phyloP scores from a whole-genome alignment of 768 basidiomycete genomes.

The Leccinum obscurum region DNA sequence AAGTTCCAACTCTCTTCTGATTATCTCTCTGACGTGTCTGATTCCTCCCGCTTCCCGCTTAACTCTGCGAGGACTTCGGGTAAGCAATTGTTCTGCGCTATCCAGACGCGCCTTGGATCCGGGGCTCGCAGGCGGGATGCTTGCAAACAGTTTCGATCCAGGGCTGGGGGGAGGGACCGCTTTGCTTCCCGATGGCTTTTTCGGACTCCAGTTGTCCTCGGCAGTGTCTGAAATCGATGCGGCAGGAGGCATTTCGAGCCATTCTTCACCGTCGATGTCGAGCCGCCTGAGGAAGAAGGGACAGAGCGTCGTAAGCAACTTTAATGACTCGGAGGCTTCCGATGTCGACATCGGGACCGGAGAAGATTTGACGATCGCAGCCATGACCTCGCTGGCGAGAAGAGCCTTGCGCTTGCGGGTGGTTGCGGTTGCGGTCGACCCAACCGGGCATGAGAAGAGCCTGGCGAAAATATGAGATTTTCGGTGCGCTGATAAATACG shows the following conservation, averaged over 20 bases:
- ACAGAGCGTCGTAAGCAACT: constrained; percentile 64
- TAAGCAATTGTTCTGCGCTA: constrained; percentile 60
- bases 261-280: constrained; percentile 56
- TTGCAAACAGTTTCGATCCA: constrained; percentile 33
- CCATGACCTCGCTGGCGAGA: constrained; percentile 62
- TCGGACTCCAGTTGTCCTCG: constrained; percentile 35
- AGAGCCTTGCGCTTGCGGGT: constrained; percentile 71
- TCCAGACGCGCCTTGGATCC: constrained; percentile 51
- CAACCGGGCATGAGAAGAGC: constrained; percentile 69
- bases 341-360: constrained; percentile 76
- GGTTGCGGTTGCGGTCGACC: constrained; percentile 52
- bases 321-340: constrained; percentile 75
- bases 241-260: constrained; percentile 48
- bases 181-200: constrained; percentile 33
- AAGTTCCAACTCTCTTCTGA: constrained; percentile 74
- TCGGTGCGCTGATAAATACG: neutral
- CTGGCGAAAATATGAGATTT: constrained; percentile 24
- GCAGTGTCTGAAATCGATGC: constrained; percentile 17
- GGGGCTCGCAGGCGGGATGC: constrained; percentile 46
- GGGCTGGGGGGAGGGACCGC: constrained; percentile 37
- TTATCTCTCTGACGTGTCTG: constrained; percentile 78
- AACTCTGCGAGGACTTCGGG: constrained; percentile 71
- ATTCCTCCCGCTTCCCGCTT: constrained; percentile 72
- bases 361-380: constrained; percentile 76
- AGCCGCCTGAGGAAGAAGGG: constrained; percentile 78